Percentiles rank a stretch among this genome's conserved stretches.
Conservation (phyloP, 495 filamentous ascomycete genomes). For the Penicillium paxilli region DNA sequence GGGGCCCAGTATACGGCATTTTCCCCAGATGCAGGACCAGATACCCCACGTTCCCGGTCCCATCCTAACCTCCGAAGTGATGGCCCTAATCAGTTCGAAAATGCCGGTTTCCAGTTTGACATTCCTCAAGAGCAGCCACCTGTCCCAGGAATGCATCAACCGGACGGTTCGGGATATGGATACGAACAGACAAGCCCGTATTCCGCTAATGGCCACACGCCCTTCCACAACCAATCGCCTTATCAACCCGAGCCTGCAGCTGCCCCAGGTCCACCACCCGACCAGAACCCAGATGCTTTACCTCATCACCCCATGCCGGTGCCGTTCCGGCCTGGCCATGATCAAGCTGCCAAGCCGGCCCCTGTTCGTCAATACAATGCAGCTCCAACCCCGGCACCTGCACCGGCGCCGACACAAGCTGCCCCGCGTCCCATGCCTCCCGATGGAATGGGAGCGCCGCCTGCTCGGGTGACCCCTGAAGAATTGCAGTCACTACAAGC, state of each 20-base stretch:
- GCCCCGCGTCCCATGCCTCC: constrained; percentile 32
- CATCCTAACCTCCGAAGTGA: constrained; percentile 62
- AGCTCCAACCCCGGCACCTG: constrained; percentile 25
- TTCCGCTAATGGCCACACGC: constrained; percentile 22
- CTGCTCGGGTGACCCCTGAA: constrained; percentile 65
- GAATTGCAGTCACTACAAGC: constrained; percentile 76
- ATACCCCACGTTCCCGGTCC: constrained; percentile 56
- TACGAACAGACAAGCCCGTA: constrained; percentile 4
- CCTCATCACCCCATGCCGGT: constrained; percentile 74
- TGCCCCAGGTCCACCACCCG: constrained; percentile 26
- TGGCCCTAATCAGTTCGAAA: constrained; percentile 53
- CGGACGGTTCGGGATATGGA: constrained; percentile 22
- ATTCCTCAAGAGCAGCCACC: constrained; percentile 62
- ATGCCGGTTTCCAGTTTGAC: constrained; percentile 63
- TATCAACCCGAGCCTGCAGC: constrained; percentile 23
- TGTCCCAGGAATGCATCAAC: constrained; percentile 41
- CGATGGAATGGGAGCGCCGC: constrained; percentile 18
- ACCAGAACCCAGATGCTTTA: constrained; percentile 60
- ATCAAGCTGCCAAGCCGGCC: constrained; percentile 59
- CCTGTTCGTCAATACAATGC: constrained; percentile 71
- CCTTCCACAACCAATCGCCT: constrained; percentile 1
- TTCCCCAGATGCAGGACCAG: constrained; percentile 32
- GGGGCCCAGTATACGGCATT: constrained; percentile 37
- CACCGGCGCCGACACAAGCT: constrained; percentile 24
- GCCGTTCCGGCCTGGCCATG: constrained; percentile 77